phyloP scores from a whole-genome alignment of 2,329 filamentous ascomycete species.

The Tricladium varicosporioides region DNA sequence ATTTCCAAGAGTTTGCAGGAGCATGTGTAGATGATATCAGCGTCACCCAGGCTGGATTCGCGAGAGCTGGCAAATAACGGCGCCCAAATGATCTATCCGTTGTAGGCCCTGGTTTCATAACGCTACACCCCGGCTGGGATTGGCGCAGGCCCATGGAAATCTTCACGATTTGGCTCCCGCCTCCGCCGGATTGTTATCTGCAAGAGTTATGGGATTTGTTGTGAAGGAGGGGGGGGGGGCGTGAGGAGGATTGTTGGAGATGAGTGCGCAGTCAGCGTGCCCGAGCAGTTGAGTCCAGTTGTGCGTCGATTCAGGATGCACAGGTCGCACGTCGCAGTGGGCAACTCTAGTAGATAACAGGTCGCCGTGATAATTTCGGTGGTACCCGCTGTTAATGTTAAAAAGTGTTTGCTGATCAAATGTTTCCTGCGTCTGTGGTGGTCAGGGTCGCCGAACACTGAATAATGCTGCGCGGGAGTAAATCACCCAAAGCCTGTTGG shows the following conservation, averaged over 20 bases:
- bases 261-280: neutral
- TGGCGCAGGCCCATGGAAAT: slow-evolving; percentile 6
- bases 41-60: slow-evolving; percentile 3
- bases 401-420: slow-evolving; percentile 1
- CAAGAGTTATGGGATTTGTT: neutral
- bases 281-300: neutral
- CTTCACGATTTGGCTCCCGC: neutral
- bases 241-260: neutral
- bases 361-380: slow-evolving; percentile 6
- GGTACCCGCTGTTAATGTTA: slow-evolving; percentile 11
- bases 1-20: no score
- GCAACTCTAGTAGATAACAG: neutral
- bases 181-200: neutral
- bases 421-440: neutral
- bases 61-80: slow-evolving; percentile 10
- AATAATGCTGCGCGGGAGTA: neutral
- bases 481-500: neutral
- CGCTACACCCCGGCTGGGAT: slow-evolving; percentile 1
- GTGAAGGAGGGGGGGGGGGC: neutral
- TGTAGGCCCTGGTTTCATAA: slow-evolving; percentile 16
- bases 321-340: neutral
- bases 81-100: slow-evolving; percentile 7
- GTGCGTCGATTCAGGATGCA: neutral
- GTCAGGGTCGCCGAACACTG: neutral
- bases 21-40: no score